Evolutionary conservation across 2,329 filamentous ascomycete genomes (phyloP), one percentile per base, ranked within the genome.

Genomic region (Aureobasidium zeae): DNA sequence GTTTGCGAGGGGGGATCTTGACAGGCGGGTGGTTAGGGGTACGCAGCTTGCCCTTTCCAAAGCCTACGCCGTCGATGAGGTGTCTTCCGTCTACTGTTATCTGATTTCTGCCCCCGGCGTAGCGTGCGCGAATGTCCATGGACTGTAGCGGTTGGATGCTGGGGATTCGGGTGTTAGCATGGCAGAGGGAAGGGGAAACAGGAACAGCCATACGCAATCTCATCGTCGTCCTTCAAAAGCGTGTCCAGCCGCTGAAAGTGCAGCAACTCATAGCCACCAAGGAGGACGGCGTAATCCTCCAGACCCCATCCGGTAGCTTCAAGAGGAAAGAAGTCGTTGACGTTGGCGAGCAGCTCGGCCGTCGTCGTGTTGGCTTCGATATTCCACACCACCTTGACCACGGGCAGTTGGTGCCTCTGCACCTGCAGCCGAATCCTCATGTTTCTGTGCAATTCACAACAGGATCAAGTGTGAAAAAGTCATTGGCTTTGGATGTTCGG

Each of bases 251-350:
- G 70, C 58, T 86, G 81, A 55, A 86, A 96, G 64, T 95, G 89
- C 45, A 95, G 65, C 54, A 86, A 91, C 63, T 96, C 89, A 52
- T 85, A 95, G 33, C 75, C 78, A 13, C 63, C 67, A 3, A 94
- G 71, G 62, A 93, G 84, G 21, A 94, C 85, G 7, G 76, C 76
- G 61, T 96, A 96, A 59, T 95, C 86, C 56, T 95, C 88, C 3
- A 94, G 65, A 0, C 86, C 86, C 86, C 86, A 94, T 48, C 86
- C 71, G 29, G 72, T 72, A 45, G 80, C 79, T 65, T 94, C 87
- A 0, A 96, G 75, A 0, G 88, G 87, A 2, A 95, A 68, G 12
- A 83, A 72, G 31, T 84, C 76, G 62, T 93, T 88, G 52, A 95
- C 70, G 48, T 86, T 75, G 50, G 83, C 77, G 26, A 95, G 70